Evolutionary conservation across 176 grass and related monocot species (phyloP).

Genomic region (Carex scoparia): DNA sequence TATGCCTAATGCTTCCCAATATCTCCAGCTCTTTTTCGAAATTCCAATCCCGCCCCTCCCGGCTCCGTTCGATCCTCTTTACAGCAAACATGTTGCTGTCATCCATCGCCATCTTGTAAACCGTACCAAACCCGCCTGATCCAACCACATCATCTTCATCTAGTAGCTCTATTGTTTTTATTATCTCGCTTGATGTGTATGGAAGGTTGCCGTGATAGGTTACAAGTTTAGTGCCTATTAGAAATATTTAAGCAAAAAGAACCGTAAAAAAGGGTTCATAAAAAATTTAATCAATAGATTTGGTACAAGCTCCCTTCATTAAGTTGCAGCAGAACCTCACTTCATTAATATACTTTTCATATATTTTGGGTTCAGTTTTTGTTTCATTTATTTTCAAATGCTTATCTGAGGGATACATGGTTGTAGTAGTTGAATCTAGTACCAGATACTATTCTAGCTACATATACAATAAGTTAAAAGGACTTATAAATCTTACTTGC

Average conservation of each 20-base stretch:
- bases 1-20: conserved; percentile 88
- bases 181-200: conserved; percentile 81
- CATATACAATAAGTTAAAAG: neutral
- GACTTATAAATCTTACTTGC: conserved; percentile 29
- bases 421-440: neutral
- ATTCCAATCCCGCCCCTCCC: conserved; percentile 40
- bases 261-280: neutral
- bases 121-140: conserved; percentile 79
- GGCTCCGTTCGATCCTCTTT: conserved; percentile 71
- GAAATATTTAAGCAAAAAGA: neutral
- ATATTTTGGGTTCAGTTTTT: neutral
- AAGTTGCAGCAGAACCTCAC: neutral
- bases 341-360: neutral
- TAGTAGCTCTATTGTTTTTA: conserved; percentile 75
- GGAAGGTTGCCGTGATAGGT: conserved; percentile 94
- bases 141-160: conserved; percentile 82
- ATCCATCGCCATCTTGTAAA: conserved; percentile 96
- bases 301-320: neutral
- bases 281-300: neutral
- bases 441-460: neutral
- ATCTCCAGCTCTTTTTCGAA: conserved; percentile 95
- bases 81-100: conserved; percentile 69
- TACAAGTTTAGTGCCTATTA: conserved; percentile 77
- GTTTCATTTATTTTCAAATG: neutral
- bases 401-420: neutral